Evolutionary conservation across 2,329 filamentous ascomycete genomes (phyloP), one percentile per base, ranked within the genome.

Genomic region (Drechslera avenae): DNA sequence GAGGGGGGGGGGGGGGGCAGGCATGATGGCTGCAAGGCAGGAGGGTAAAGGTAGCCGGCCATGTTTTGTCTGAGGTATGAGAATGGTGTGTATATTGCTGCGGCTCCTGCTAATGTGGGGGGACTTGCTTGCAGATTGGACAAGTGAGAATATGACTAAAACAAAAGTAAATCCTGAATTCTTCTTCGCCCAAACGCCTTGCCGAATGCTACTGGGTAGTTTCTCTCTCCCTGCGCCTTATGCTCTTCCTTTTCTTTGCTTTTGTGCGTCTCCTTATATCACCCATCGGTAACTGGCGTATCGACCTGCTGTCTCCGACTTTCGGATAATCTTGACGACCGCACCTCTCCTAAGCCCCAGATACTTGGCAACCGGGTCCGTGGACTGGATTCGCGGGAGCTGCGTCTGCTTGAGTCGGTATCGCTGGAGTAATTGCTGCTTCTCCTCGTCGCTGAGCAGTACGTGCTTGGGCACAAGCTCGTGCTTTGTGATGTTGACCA

Each of bases 351-450:
- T 88, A 56, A 99, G 79, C 10, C 94, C 94, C 47, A 97, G 79
- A 74, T 97, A 99, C 66, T 89, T 87, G 19, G 94, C 90, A 44
- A 99, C 91, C 3, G 94, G 94, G 73, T 99, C 94, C 62, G 89
- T 90, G 61, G 89, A 84, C 75, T 96, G 85, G 66, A 99, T 96
- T 49, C 94, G 84, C 4, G 94, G 94, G 69, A 99, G 80, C 79
- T 99, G 94, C 8, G 91, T 97, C 82, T 99, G 94, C 85, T 97
- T 97, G 74, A 99, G 78, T 40, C 94, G 86, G 77, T 99, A 99
- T 57, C 94, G 83, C 77, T 91, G 86, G 54, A 99, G 81, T 67
- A 99, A 78, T 31, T 89, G 88, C 39, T 79, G 78, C 83, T 97
- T 97, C 81, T 99, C 94, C 67, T 95, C 91, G 37, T 86, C 83